Base-by-base conservation (phyloP, 2,329 filamentous ascomycete species). In the Paecilomyces sp. region DNA sequence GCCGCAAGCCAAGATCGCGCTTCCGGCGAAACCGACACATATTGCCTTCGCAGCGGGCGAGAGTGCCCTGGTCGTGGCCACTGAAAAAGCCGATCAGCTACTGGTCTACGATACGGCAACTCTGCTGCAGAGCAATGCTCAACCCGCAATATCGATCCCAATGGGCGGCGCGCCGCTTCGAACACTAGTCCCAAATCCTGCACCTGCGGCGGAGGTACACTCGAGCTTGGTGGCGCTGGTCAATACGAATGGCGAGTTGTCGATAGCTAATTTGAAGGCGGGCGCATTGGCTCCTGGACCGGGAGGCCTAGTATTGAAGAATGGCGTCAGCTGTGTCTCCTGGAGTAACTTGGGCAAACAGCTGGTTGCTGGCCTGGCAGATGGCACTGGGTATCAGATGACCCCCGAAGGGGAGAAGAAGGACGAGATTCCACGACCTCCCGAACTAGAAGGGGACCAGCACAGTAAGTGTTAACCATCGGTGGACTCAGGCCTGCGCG, bases 281-380 rank as follows among this genome's bases (percentile, higher is more conserved):
- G 82, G 83, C 55, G 80, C 77, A 50, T 81, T 91, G 53, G 71
- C 83, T 8, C 77, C 79, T 34, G 84, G 84, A 1, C 67, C 80
- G 22, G 85, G 85, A 64, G 90, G 90, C 34, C 82, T 79, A 68
- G 78, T 87, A 0, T 79, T 96, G 63, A 90, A 88, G 68, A 80
- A 83, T 30, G 87, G 89, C 55, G 92, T 96, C 30, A 92, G 88
- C 70, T 94, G 89, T 68, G 83, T 91, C 5, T 88, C 90, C 59
- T 99, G 95, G 94, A 99, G 94, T 73, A 88, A 86, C 62, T 91
- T 88, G 71, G 94, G 94, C 54, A 99, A 96, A 73, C 93, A 97
- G 72, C 80, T 99, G 52, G 88, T 96, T 53, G 92, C 91, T 65
- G 94, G 95, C 15, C 80, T 94, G 66, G 86, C 82, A 6, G 86